A percentile compares a stretch with the other conserved stretches of the same genome.
These are phyloP conservation scores for Trypanosoma boissoni DNA, from an alignment of 208 protist species.

Conservation along the genomic window DNA sequence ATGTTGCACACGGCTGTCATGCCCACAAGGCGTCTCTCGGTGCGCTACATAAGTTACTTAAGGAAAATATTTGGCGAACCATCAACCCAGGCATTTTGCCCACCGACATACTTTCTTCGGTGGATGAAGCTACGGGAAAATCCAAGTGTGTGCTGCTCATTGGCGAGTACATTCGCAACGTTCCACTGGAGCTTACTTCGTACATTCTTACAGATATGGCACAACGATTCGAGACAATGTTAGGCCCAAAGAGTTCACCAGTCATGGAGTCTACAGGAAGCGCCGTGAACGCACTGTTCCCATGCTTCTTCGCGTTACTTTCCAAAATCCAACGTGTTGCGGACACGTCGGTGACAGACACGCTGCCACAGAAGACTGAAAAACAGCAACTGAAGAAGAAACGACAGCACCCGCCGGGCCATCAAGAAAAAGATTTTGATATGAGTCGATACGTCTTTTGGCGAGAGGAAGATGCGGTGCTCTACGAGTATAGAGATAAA, in stretches of 20 bases:
- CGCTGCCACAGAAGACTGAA: neutral
- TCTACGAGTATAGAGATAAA: slow-evolving; percentile 79
- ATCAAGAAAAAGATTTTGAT: slow-evolving; percentile 33
- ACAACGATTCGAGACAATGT: slow-evolving; percentile 41
- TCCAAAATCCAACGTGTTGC: slow-evolving; percentile 85
- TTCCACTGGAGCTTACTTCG: slow-evolving; percentile 77
- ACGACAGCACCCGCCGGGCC: slow-evolving; percentile 6
- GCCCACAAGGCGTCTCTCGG: slow-evolving; percentile 35
- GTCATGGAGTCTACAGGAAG: neutral
- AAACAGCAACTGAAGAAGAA: slow-evolving; percentile 12
- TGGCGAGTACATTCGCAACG: slow-evolving; percentile 82
- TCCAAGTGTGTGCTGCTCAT: slow-evolving; percentile 73
- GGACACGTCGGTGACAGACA: slow-evolving; percentile 39
- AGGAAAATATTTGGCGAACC: slow-evolving; percentile 60
- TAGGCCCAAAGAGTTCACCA: neutral
- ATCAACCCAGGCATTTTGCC: slow-evolving; percentile 61
- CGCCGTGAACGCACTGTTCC: slow-evolving; percentile 38
- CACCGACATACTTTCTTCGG: slow-evolving; percentile 53
- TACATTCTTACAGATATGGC: slow-evolving; percentile 66
- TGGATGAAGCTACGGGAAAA: slow-evolving; percentile 16
- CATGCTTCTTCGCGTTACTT: slow-evolving; percentile 78
- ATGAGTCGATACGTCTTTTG: slow-evolving; percentile 78
- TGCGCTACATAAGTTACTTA: slow-evolving; percentile 48
- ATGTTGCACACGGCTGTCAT: slow-evolving; percentile 47
- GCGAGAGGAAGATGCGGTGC: slow-evolving; percentile 78